Percentiles rank a stretch among this genome's conserved stretches.
These are phyloP conservation scores for Aspergillus sp. DNA, from an alignment of 2,329 filamentous ascomycete species.

Conservation along the genomic window DNA sequence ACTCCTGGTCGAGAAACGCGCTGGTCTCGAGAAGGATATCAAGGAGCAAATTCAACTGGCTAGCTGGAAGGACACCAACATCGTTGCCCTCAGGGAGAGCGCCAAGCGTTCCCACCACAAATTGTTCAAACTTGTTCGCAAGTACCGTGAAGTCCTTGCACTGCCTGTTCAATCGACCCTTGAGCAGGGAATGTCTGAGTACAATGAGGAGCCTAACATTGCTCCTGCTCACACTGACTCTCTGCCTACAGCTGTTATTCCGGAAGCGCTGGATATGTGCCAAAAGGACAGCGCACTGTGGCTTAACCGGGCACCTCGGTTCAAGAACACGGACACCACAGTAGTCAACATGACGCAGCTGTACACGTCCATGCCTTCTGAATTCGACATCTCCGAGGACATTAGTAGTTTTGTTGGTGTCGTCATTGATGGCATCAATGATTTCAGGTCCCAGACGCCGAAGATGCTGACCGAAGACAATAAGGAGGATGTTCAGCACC, in stretches of 20 bases:
- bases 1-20: conserved; percentile 59
- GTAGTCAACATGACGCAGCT: conserved; percentile 67
- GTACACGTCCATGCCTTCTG: conserved; percentile 46
- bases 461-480: conserved; percentile 77
- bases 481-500: conserved; percentile 72
- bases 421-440: conserved; percentile 60
- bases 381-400: conserved; percentile 52
- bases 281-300: conserved; percentile 24
- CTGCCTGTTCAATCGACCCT: conserved; percentile 63
- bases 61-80: conserved; percentile 98
- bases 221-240: conserved; percentile 6
- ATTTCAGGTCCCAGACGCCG: conserved; percentile 79
- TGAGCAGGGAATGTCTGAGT: conserved; percentile 25
- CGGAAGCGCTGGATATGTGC: conserved; percentile 28
- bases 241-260: conserved; percentile 16
- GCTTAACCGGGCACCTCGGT: conserved; percentile 52
- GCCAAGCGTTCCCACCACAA: conserved; percentile 86
- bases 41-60: conserved; percentile 87
- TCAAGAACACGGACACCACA: conserved; percentile 64
- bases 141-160: conserved; percentile 73
- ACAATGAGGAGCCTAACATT: conserved; percentile 25
- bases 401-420: conserved; percentile 64
- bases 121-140: conserved; percentile 82
- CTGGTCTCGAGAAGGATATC: conserved; percentile 79
- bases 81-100: conserved; percentile 79